Evolutionary conservation across 176 grass and related monocot genomes (phyloP).

Genomic region (Leersia perrieri): DNA sequence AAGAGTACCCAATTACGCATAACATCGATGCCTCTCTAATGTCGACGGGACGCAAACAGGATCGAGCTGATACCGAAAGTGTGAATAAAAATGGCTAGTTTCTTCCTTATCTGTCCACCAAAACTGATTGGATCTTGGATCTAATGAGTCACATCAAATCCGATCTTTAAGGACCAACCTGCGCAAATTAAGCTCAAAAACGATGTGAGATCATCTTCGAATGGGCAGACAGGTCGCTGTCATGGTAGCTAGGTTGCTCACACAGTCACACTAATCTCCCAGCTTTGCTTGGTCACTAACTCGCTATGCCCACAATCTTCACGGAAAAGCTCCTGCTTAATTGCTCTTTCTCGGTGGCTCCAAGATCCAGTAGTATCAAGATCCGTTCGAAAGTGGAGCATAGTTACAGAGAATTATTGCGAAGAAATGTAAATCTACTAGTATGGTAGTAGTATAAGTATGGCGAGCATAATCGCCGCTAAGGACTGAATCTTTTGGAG

Average conservation of each 20-base stretch:
- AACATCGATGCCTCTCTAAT: background rate
- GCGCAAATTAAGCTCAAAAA: background rate
- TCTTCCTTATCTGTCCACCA: background rate
- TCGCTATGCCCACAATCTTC: background rate
- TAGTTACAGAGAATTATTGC: constrained; percentile 21
- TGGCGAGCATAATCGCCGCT: background rate
- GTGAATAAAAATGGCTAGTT: background rate
- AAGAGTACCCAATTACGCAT: background rate
- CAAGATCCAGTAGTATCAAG: background rate
- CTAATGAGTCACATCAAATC: constrained; percentile 5
- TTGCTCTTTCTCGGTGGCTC: background rate
- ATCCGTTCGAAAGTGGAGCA: constrained; percentile 19
- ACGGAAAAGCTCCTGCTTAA: constrained; percentile 28
- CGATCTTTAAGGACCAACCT: background rate
- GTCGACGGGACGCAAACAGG: background rate
- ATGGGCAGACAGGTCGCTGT: background rate
- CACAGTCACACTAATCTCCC: background rate
- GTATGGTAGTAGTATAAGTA: background rate
- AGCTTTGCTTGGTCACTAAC: background rate
- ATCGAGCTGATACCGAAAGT: background rate
- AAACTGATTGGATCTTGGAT: constrained; percentile 34
- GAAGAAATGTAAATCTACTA: background rate
- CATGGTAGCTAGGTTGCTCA: background rate
- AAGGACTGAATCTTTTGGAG: background rate
- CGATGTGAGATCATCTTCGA: background rate